Evolutionary conservation across 495 filamentous ascomycete genomes (phyloP), one percentile per base, ranked within the genome.

Genomic region (Xylaria bambusicola): DNA sequence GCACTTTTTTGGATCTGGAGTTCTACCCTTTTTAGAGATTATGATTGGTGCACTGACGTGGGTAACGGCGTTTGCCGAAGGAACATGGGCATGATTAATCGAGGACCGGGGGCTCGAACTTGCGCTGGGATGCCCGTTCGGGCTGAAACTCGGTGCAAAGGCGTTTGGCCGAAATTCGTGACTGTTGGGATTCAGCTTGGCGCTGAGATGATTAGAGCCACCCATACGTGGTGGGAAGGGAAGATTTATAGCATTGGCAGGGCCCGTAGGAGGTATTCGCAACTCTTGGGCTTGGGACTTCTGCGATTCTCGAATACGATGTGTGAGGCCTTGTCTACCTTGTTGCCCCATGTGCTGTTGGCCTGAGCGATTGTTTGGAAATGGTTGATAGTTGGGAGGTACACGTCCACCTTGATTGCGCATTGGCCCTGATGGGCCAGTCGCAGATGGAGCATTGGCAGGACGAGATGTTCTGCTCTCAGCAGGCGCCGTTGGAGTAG

Each of bases 121-220:
- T 58, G 77, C 78, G 62, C 84, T 87, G 48, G 79, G 81, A 60
- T 78, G 72, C 36, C 79, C 82, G 62, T 79, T 82, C n/a, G 91
- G 92, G 59, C 82, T 90, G 73, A 97, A 96, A 0, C 87, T 77
- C 44, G 78, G 85, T 3, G 91, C 91, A 38, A 88, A 86, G 8
- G 90, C 84, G 65, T 86, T 93, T 3, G 91, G 91, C 62, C 87
- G 84, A 74, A 97, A 97, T 66, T 95, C 92, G 65, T 85, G 80
- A 29, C 88, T 92, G 49, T 85, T 86, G 1, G 89, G 91, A 63
- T 96, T 95, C 75, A 96, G 83, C 69, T 90, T 88, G 24, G 79
- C 80, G 9, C 84, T 81, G 44, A 80, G 75, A 52, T 73, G 77
- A 17, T 80, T 76, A 15, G 73, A 65, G 9, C 73, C 68, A 23